A percentile compares a stretch with the other conserved stretches of the same genome.
Conservation (phyloP, 352 stramenopile genomes). For the Phytophthora megakarya region DNA sequence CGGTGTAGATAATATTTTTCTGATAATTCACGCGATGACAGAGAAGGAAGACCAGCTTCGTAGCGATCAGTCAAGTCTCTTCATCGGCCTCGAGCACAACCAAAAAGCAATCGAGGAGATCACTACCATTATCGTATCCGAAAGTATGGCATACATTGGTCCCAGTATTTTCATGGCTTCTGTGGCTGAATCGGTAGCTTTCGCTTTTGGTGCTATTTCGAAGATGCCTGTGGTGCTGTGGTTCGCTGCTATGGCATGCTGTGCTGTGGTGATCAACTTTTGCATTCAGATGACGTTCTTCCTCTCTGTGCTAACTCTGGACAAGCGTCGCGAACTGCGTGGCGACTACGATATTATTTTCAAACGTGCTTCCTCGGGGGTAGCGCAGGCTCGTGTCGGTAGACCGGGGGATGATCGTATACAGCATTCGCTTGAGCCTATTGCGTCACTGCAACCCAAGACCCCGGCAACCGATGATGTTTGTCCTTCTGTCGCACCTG, state of each 20-base stretch:
- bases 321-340: slow-evolving; percentile 63
- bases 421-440: slow-evolving; percentile 23
- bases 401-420: slow-evolving; percentile 5
- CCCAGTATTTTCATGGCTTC: slow-evolving; percentile 71
- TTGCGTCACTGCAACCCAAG: slow-evolving; percentile 39
- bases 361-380: slow-evolving; percentile 25
- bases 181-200: slow-evolving; percentile 50
- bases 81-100: slow-evolving; percentile 44
- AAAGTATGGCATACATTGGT: slow-evolving; percentile 50
- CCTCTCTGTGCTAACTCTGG: slow-evolving; percentile 54
- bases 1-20: slow-evolving; percentile 72
- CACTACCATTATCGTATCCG: slow-evolving; percentile 38
- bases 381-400: slow-evolving; percentile 9
- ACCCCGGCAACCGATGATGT: slow-evolving; percentile 18
- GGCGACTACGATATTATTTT: slow-evolving; percentile 59
- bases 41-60: slow-evolving; percentile 46
- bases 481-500: slow-evolving; percentile 5
- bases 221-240: slow-evolving; percentile 65
- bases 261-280: slow-evolving; percentile 65
- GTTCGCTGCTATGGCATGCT: slow-evolving; percentile 65
- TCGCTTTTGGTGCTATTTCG: slow-evolving; percentile 62
- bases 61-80: slow-evolving; percentile 37
- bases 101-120: slow-evolving; percentile 42
- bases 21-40: slow-evolving; percentile 57
- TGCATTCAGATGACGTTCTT: slow-evolving; percentile 66